Evolutionary conservation across 768 basidiomycete species (phyloP), one percentile per base, ranked within the genome.

Genomic region (Russula virescens): DNA sequence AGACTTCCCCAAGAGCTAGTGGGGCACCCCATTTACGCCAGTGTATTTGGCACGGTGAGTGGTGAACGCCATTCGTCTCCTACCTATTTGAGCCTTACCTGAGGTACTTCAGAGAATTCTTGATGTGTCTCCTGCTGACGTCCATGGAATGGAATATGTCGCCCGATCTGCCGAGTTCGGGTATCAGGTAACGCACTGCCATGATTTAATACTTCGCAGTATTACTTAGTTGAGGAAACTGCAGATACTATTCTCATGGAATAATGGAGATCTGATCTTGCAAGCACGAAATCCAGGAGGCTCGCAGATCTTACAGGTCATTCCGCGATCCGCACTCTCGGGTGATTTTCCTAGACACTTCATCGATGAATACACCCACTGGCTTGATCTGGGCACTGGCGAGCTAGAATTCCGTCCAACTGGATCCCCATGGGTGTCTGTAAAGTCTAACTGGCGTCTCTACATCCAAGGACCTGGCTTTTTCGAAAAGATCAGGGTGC

Each of bases 331-430:
- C 31, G 55, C 5, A 49, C 66, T 42, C 63, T 77, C 34, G 4
- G 62, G 58, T 10, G 76, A 77, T 61, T 62, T 77, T 9, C 77
- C 77, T 11, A 46, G 19, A 26, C 45, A 68, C 14, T 69, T 78
- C 23, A 62, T 72, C n/a, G 63, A 69, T 2, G 68, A 73, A 23
- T 68, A 73, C 57, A 62, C 66, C 8, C 76, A 77, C 62, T 78
- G 77, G 76, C 65, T 77, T 59, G 52, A 72, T 43, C 19, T 73
- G 42, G 43, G 55, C 43, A 43, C 48, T 35, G 42, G 53, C 23
- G 50, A 55, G 10, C 64, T 77, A 10, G 74, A 75, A 63, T 73
- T 78, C 28, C 73, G 76, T 42, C 76, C 73, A 11, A 45, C 70
- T 5, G 55, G 64, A 28, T 63, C 64, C 16, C 53, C 66, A 6